Evolutionary conservation across 2,329 filamentous ascomycete species (phyloP), one percentile per base, ranked within the genome.

Genomic region (Colletotrichum higginsianum): DNA sequence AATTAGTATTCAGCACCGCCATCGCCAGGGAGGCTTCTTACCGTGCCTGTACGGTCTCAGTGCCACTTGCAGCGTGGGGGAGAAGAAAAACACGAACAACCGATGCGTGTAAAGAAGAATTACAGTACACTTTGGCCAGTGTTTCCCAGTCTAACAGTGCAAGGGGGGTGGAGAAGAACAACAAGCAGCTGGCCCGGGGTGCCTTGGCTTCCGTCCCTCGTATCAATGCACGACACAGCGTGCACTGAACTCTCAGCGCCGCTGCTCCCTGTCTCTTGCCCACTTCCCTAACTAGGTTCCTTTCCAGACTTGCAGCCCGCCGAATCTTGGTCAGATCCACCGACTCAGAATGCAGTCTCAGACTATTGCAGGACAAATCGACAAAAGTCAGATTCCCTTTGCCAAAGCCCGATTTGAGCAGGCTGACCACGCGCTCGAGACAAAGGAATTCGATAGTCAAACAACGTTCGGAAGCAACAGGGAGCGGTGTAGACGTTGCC

Each of bases 301-400:
- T 38, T 38, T 30, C 15, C 26, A 67, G 23, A 46, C 63, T 67
- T 61, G 56, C 63, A 65, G 47, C 30, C 26, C 38, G 30, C 47
- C 50, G 60, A 68, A 49, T 57, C 50, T 53, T 56, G 50, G 67
- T 11, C 50, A 62, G 67, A 61, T 67, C 67, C 65, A 68, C 65
- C 40, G 18, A 46, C 53, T 40, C 7, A 3, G 13, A 52, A 40
- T 63, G 52, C 42, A 61, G 58, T 71, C 68, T 71, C 53, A 60
- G 65, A 63, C 68, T 55, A 71, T 62, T 52, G 65, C 52, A 40
- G 57, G 63, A 67, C 52, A 38, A 55, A 47, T 62, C 47, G 46
- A 60, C 68, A 62, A 63, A 55, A 68, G 52, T 67, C 58, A 71
- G 58, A 63, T 53, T 63, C 65, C 65, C 58, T 71, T 68, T 47